Evolutionary conservation across 306 rosid genomes (phyloP), one percentile per base, ranked within the genome.

Genomic region (Pyrus pyrifolia): DNA sequence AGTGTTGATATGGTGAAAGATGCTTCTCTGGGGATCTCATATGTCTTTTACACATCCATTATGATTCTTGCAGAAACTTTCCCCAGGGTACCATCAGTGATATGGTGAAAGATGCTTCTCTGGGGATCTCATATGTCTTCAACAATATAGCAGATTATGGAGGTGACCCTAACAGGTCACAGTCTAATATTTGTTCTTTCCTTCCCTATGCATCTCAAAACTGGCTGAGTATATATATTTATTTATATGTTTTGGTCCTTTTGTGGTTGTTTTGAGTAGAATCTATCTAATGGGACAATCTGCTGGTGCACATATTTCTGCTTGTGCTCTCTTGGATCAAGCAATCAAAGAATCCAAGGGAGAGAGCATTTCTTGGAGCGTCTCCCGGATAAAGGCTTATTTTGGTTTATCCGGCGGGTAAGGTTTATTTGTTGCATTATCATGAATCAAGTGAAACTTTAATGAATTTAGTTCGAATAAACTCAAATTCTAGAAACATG

Each of bases 401-500:
- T 89, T 95, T 82, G 97, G 97, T 76, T 83, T 95, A 88, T 95
- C 97, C 49, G 99, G 99, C 85, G 96, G 99, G 99, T 95, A 88
- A 88, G 72, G 58, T 73, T 72, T 66, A 6, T 66, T 62, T 58
- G 6, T 53, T 67, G 40, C 57, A 46, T 79, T 68, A 40, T 73
- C 60, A 52, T 69, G 21, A 49, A 74, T 81, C 31, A 74, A 68
- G 8, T 45, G 21, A 29, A 53, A 69, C 13, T 75, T 35, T 68
- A 69, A 55, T 66, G 69, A 72, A 35, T 62, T 23, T 35, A 35
- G 40, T 35, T 35, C 40, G 8, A 35, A 35, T 35, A 35, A 35
- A 35, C 40, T 35, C 40, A 35, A 35, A 35, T 35, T 35, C 53
- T 42, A 51, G 62, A 49, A 70, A 51, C 40, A 51, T 45, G 27